Conservation (phyloP, 2,329 filamentous ascomycete genomes). For the Tolypocladium ovalisporum region DNA sequence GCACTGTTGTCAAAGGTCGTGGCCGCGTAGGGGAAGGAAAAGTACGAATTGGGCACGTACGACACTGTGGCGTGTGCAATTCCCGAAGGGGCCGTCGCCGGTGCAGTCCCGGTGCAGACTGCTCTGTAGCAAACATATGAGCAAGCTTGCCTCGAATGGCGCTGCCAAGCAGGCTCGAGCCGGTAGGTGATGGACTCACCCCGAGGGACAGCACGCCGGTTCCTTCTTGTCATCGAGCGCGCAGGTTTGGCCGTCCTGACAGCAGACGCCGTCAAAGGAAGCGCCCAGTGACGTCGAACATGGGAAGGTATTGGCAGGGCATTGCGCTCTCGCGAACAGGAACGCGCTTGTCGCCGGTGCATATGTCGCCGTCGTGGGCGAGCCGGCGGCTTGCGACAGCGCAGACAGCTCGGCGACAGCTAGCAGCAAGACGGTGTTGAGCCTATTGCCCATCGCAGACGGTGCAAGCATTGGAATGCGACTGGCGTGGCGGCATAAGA, state of each 20-base stretch:
- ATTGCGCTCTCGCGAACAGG: conserved; percentile 20
- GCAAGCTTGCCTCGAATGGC: not conserved
- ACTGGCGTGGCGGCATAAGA: not conserved
- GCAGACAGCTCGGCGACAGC: not conserved
- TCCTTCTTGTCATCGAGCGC: conserved; percentile 34
- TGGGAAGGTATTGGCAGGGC: conserved; percentile 37
- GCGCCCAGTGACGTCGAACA: conserved; percentile 35
- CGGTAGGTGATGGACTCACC: conserved; percentile 25
- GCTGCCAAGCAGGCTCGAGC: not conserved
- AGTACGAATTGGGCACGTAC: conserved; percentile 46
- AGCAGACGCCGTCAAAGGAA: conserved; percentile 38
- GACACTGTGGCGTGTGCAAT: conserved; percentile 29
- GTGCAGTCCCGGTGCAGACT: conserved; percentile 46
- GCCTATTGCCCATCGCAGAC: not conserved
- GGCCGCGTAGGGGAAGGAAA: conserved; percentile 47
- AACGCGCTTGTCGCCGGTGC: conserved; percentile 9
- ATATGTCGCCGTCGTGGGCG: conserved; percentile 6
- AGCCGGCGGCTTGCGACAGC: not conserved
- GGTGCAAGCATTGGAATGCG: not conserved
- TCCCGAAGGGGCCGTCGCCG: conserved; percentile 23
- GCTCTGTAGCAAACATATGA: conserved; percentile 22
- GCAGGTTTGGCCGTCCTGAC: conserved; percentile 38
- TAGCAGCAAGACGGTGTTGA: not conserved
- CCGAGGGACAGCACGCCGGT: conserved; percentile 43
- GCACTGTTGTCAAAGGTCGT: conserved; percentile 39